Conservation (phyloP, 306 rosid species). For the Sphenostylis stenocarpa region DNA sequence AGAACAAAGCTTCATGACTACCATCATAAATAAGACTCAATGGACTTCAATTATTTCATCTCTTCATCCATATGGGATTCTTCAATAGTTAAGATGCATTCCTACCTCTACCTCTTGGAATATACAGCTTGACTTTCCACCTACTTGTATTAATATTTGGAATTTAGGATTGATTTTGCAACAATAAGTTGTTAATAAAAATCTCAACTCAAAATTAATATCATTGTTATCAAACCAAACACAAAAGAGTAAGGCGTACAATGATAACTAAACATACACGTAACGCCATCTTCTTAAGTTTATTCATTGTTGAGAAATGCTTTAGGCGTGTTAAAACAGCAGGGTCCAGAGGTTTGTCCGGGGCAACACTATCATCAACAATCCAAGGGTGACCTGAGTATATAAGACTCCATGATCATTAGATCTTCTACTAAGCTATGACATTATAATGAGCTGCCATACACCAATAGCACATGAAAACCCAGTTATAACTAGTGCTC, state of each 20-base stretch:
- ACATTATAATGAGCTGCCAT: not conserved
- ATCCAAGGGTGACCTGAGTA: conserved; percentile 89
- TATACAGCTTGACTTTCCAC: too few relatives aligned
- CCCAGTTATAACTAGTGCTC: not conserved
- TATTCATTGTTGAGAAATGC: conserved; percentile 89
- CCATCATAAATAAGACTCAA: too few relatives aligned
- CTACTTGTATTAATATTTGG: too few relatives aligned
- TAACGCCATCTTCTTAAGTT: conserved; percentile 86
- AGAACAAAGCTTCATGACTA: too few relatives aligned
- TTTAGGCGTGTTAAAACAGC: conserved; percentile 90
- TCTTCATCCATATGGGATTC: too few relatives aligned
- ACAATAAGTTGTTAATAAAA: not conserved
- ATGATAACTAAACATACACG: conserved; percentile 48
- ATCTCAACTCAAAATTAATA: conserved; percentile 11
- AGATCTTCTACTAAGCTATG: conserved; percentile 10
- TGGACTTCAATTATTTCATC: too few relatives aligned
- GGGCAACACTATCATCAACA: conserved; percentile 78
- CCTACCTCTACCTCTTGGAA: too few relatives aligned
- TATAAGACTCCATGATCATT: conserved; percentile 16
- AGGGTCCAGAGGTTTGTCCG: conserved; percentile 82
- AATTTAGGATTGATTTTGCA: too few relatives aligned
- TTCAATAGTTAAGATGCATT: too few relatives aligned
- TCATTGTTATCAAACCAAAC: conserved; percentile 16
- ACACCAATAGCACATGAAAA: conserved; percentile 17
- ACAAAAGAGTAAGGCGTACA: not conserved